phyloP scores from a whole-genome alignment of 2,329 filamentous ascomycete species.

The Hypoxylon sp. region DNA sequence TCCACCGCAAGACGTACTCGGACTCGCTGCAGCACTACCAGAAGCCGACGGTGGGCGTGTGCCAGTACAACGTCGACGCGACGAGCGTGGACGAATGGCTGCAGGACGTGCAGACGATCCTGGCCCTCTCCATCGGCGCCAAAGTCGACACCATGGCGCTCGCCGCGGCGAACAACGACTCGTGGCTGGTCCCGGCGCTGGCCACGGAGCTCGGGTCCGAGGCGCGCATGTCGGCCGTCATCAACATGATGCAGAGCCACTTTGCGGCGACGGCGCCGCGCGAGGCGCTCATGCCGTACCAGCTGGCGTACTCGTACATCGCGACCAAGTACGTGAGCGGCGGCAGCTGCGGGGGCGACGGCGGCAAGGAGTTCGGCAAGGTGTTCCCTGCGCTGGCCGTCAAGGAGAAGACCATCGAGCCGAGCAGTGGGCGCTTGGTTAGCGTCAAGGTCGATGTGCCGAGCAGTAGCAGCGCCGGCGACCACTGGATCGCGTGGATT shows the following conservation, averaged over 20 bases:
- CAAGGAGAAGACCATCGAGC: constrained; percentile 30
- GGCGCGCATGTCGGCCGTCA: constrained; percentile 54
- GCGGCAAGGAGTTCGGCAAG: constrained; percentile 30
- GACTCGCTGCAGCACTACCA: constrained; percentile 56
- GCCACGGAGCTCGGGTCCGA: constrained; percentile 55
- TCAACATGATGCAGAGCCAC: constrained; percentile 59
- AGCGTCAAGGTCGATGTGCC: constrained; percentile 48
- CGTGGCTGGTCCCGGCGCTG: constrained; percentile 55
- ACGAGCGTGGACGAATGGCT: constrained; percentile 52
- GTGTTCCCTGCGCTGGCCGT: constrained; percentile 49
- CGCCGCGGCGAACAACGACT: constrained; percentile 52
- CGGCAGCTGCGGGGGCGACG: constrained; percentile 47
- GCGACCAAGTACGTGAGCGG: constrained; percentile 50
- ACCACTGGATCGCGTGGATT: constrained; percentile 56
- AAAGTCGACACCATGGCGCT: constrained; percentile 52
- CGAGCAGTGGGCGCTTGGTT: constrained; percentile 38
- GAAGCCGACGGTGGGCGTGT: constrained; percentile 46
- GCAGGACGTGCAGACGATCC: constrained; percentile 45
- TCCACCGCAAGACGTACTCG: constrained; percentile 56
- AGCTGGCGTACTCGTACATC: constrained; percentile 55
- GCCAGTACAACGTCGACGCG: constrained; percentile 49
- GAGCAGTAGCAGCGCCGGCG: constrained; percentile 27
- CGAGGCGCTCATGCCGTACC: constrained; percentile 54
- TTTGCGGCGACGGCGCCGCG: constrained; percentile 53
- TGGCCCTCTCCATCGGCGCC: constrained; percentile 53